A percentile compares a stretch with the other conserved stretches of the same genome.
These are phyloP conservation scores for Limnomonas spitsbergensis DNA, from an alignment of 139 green algal genomes.

Conservation along the genomic window DNA sequence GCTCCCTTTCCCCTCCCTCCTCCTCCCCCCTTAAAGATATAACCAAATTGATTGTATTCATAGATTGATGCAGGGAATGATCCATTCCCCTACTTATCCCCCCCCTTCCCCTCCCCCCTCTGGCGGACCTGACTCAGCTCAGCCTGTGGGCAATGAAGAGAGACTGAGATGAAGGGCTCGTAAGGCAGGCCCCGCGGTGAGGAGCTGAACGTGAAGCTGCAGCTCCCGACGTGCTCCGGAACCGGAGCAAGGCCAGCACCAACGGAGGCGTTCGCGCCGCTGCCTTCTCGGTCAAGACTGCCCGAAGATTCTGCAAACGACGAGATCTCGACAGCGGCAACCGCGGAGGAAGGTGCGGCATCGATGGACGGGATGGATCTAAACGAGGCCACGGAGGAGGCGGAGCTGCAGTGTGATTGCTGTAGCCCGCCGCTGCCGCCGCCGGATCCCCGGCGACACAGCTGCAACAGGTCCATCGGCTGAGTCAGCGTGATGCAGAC, in stretches of 20 bases:
- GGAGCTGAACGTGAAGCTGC: constrained; percentile 6
- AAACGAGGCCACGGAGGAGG: too few relatives aligned
- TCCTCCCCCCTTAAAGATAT: too few relatives aligned
- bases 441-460: too few relatives aligned
- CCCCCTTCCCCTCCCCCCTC: too few relatives aligned
- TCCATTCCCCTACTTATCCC: neutral
- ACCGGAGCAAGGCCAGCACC: neutral
- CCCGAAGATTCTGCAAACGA: neutral
- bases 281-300: neutral
- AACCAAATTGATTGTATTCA: too few relatives aligned
- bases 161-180: constrained; percentile 5
- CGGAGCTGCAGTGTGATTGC: too few relatives aligned
- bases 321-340: too few relatives aligned
- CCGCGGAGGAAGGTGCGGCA: neutral
- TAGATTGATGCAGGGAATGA: too few relatives aligned
- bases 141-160: neutral
- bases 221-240: neutral
- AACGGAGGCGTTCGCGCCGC: neutral
- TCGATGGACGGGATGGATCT: neutral
- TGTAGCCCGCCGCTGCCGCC: too few relatives aligned
- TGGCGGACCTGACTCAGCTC: neutral
- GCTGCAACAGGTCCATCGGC: too few relatives aligned
- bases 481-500: too few relatives aligned
- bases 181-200: constrained; percentile 10
- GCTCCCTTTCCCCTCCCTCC: too few relatives aligned